These are phyloP conservation scores for Recurvomyces mirabilis DNA, from an alignment of 495 filamentous ascomycete species.

Conservation along the genomic window DNA sequence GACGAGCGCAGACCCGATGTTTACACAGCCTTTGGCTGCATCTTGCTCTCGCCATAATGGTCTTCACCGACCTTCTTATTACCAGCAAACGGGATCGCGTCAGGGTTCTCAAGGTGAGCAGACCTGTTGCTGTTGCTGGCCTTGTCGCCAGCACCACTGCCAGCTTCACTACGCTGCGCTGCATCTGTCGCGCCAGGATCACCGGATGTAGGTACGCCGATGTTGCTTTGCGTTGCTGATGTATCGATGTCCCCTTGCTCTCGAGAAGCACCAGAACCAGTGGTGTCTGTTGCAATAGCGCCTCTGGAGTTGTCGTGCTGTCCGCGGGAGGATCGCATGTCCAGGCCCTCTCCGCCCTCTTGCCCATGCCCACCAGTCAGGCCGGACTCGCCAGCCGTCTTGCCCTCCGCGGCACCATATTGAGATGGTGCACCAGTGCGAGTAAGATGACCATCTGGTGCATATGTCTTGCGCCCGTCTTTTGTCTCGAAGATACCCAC, in stretches of 20 bases:
- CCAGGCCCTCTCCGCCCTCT: background rate
- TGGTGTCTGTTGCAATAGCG: background rate
- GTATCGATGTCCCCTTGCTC: background rate
- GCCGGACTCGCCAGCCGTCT: background rate
- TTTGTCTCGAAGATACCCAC: no score
- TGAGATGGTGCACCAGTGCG: background rate
- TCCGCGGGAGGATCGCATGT: background rate
- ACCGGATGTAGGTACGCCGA: no score
- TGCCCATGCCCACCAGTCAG: background rate
- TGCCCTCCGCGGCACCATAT: background rate
- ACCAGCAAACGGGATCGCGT: slow-evolving; percentile 1
- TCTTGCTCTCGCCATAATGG: slow-evolving; percentile 7
- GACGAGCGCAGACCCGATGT: background rate
- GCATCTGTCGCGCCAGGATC: no score
- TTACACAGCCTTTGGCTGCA: background rate
- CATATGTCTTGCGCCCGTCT: background rate
- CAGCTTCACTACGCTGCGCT: no score
- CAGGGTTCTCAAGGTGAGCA: background rate
- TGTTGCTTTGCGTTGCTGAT: no score
- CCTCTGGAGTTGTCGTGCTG: background rate
- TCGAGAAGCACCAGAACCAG: background rate
- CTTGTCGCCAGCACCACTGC: no score
- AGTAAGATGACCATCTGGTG: background rate
- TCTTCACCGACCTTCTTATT: background rate
- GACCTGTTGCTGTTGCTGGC: background rate